Evolutionary conservation across 192 early-diverging fungal genomes (phyloP).

Genomic region (Coemansia brasiliensis): DNA sequence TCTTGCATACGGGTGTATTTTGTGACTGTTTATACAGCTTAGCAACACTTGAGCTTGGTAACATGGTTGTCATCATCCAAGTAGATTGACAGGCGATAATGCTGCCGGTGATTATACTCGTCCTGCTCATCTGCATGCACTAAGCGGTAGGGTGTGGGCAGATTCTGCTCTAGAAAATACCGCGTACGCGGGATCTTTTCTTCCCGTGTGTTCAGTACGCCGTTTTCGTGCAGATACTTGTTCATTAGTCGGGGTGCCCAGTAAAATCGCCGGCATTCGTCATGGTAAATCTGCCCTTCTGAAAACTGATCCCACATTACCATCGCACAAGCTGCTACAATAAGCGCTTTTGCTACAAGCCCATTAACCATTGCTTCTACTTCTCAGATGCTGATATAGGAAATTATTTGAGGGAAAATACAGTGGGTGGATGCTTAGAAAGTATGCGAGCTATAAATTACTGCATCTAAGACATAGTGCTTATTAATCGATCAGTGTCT

Average conservation of each 20-base stretch:
- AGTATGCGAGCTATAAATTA: background rate
- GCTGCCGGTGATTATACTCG: slow-evolving; percentile 50
- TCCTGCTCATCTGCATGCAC: slow-evolving; percentile 36
- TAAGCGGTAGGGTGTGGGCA: slow-evolving; percentile 47
- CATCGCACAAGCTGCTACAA: slow-evolving; percentile 12
- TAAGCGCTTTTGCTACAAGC: slow-evolving; percentile 3
- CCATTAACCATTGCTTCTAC: background rate
- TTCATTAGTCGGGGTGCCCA: slow-evolving; percentile 54
- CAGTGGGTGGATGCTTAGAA: background rate
- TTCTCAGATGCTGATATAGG: background rate
- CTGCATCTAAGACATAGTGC: background rate
- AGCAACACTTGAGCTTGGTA: slow-evolving; percentile 52
- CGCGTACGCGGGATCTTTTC: slow-evolving; percentile 36
- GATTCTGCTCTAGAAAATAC: slow-evolving; percentile 31
- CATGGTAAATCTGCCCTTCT: slow-evolving; percentile 39
- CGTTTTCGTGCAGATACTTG: slow-evolving; percentile 51
- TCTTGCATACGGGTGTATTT: background rate
- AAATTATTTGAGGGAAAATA: background rate
- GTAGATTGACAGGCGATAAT: slow-evolving; percentile 45
- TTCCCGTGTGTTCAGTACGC: slow-evolving; percentile 41
- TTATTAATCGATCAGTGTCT: background rate
- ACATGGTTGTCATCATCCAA: slow-evolving; percentile 52
- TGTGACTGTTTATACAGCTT: background rate
- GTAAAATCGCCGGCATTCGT: slow-evolving; percentile 50
- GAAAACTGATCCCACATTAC: slow-evolving; percentile 13